Evolutionary conservation across 805 yeast genomes (phyloP).

Genomic region (Metschnikowia vanudenii): DNA sequence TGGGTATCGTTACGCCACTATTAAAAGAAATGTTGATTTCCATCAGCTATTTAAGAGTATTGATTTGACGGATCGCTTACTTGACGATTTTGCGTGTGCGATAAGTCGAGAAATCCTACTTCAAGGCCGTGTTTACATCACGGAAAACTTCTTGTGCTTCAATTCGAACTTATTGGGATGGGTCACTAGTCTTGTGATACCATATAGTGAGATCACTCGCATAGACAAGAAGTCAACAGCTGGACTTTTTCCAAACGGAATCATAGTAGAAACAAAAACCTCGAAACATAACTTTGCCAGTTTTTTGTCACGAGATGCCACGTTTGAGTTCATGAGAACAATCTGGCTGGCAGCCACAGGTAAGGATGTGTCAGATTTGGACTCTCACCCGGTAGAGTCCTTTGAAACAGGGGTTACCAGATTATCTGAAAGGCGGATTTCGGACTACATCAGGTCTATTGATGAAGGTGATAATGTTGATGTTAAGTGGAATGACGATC

Average conservation of each 20-base stretch:
- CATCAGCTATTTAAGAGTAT: constrained; percentile 70
- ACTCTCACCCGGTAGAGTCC: constrained; percentile 1
- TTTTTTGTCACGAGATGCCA: constrained; percentile 76
- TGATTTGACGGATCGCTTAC: constrained; percentile 64
- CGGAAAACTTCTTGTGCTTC: constrained; percentile 79
- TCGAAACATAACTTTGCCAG: constrained; percentile 81
- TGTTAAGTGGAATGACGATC: constrained; percentile 6
- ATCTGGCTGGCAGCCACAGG: constrained; percentile 53
- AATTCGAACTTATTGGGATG: constrained; percentile 86
- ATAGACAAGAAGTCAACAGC: constrained; percentile 85
- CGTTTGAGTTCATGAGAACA: constrained; percentile 65
- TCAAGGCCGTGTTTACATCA: constrained; percentile 83
- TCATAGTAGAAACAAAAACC: constrained; percentile 62
- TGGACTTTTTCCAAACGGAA: constrained; percentile 89
- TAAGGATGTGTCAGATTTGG: constrained; percentile 17
- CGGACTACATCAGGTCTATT: constrained; percentile 17
- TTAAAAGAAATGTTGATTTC: constrained; percentile 58
- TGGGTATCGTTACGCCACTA: constrained; percentile 60
- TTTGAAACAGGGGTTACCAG: constrained; percentile 1
- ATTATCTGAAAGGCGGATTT: constrained; percentile 12
- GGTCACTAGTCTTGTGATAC: constrained; percentile 77
- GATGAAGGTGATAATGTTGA: constrained; percentile 18
- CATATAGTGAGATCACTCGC: constrained; percentile 64
- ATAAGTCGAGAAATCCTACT: constrained; percentile 78
- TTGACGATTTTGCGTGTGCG: constrained; percentile 91